Conservation (phyloP, 2,329 filamentous ascomycete genomes). For the Rosellinia necatrix region DNA sequence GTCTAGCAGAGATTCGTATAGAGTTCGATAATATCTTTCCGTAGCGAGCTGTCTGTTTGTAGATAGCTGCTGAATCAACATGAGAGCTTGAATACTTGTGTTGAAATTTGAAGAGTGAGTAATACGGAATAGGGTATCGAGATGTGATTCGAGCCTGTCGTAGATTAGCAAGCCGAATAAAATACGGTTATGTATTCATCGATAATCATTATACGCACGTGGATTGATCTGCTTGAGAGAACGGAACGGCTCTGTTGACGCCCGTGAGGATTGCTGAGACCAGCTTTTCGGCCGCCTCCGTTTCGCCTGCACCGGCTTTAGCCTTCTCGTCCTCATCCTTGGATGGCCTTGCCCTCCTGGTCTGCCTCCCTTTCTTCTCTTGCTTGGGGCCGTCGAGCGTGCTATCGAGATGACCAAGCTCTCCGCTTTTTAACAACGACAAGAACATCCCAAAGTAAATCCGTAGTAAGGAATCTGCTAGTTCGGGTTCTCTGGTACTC, state of each 20-base stretch:
- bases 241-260: conserved; percentile 94
- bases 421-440: conserved; percentile 70
- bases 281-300: conserved; percentile 85
- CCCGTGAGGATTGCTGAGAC: conserved; percentile 90
- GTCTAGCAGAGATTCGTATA: conserved; percentile 94
- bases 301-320: conserved; percentile 47
- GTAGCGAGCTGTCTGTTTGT: conserved; percentile 77
- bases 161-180: conserved; percentile 31
- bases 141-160: conserved; percentile 76
- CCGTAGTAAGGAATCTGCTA: conserved; percentile 79
- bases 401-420: conserved; percentile 47
- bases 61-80: conserved; percentile 92
- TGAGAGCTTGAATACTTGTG: conserved; percentile 92
- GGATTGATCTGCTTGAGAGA: conserved; percentile 78
- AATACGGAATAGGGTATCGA: conserved; percentile 93
- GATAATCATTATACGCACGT: conserved; percentile 55
- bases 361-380: conserved; percentile 52
- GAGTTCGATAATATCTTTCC: conserved; percentile 90
- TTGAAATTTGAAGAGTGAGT: conserved; percentile 99
- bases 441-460: conserved; percentile 95
- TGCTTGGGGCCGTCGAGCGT: conserved; percentile 43
- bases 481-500: conserved; percentile 77
- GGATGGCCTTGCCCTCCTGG: conserved; percentile 45
- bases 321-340: conserved; percentile 45
- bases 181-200: background rate